Evolutionary conservation across 352 stramenopile species (phyloP).

Genomic region (Phytophthora aleatoria): DNA sequence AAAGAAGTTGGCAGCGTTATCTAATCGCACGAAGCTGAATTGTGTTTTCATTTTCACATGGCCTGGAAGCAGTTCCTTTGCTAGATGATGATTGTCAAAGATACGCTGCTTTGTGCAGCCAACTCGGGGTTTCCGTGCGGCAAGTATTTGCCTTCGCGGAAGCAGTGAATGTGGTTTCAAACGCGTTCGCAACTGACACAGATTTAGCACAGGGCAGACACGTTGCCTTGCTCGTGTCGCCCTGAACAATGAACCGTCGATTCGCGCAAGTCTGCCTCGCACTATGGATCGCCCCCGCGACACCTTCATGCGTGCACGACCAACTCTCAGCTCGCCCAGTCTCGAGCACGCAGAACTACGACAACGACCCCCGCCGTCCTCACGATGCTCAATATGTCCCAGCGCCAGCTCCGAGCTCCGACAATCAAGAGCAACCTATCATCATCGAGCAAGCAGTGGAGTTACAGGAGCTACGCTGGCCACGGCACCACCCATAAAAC

Average conservation of each 20-base stretch:
- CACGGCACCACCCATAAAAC: slow-evolving; percentile 1
- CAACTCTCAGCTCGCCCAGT: slow-evolving; percentile 18
- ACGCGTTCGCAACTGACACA: too few relatives aligned
- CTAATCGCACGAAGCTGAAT: too few relatives aligned
- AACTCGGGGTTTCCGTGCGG: too few relatives aligned
- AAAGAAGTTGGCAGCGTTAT: too few relatives aligned
- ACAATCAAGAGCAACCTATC: slow-evolving; percentile 6
- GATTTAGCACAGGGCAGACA: too few relatives aligned
- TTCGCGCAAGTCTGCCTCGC: not conserved
- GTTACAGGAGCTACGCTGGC: slow-evolving; percentile 2
- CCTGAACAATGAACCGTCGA: not conserved
- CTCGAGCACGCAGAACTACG: slow-evolving; percentile 25
- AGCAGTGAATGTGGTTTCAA: too few relatives aligned
- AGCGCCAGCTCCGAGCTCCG: not conserved
- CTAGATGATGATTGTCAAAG: too few relatives aligned
- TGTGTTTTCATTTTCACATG: too few relatives aligned
- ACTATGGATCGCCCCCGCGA: not conserved
- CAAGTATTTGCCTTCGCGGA: too few relatives aligned
- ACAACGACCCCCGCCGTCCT: slow-evolving; percentile 21
- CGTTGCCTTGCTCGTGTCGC: not conserved
- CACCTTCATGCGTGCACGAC: slow-evolving; percentile 23
- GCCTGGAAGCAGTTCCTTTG: too few relatives aligned
- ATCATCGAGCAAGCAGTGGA: slow-evolving; percentile 26
- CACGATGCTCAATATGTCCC: slow-evolving; percentile 5
- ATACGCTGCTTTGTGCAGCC: too few relatives aligned